Evolutionary conservation across 2,329 filamentous ascomycete species (phyloP), one percentile per base, ranked within the genome.

Genomic region (Botrytis hyacinthi): DNA sequence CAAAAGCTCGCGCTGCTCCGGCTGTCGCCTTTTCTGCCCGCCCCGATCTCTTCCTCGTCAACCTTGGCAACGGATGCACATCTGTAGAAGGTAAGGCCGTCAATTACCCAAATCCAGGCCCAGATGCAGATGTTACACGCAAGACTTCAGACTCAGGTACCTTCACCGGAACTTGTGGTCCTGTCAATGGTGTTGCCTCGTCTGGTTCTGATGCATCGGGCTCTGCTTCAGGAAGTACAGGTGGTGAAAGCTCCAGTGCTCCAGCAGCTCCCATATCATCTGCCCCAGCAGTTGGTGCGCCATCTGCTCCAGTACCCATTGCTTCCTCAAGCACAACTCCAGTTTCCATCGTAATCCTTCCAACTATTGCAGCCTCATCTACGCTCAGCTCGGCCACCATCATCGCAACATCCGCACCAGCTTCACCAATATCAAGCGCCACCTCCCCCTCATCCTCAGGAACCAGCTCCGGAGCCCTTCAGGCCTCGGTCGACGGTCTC

Each of bases 31-130:
- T 90, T 78, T 79, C 81, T 44, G 75, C 78, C 10, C 85, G 90
- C 0, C 89, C 89, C 0, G 81, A 84, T 32, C 84, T 91, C 79
- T 91, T 90, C 77, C 84, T 88, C 20, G 88, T 87, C 78, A 91
- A 91, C 77, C 80, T 90, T 42, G 81, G 81, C 3, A 84, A 85
- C n/a, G 80, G 80, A 26, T 90, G 88, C 80, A 81, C 77, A 5
- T 89, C 87, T 3, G 80, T 82, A 0, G 84, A 87, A 71, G 78
- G 80, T 26, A 78, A 83, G 42, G 85, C 88, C 51, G 84, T 89
- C 40, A 79, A 82, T 51, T 90, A 89, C 81, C 89, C 89, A 9
- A 77, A 86, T 62, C 85, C 88, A 9, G 89, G 89, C 9, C 79
- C 82, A n/a, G 81, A 84, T 63, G 81, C 84, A 22, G 77, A 77